A percentile compares a stretch with the other conserved stretches of the same genome.
These are phyloP conservation scores for Metschnikowia picachoensis DNA, from an alignment of 805 yeast species.

Conservation along the genomic window DNA sequence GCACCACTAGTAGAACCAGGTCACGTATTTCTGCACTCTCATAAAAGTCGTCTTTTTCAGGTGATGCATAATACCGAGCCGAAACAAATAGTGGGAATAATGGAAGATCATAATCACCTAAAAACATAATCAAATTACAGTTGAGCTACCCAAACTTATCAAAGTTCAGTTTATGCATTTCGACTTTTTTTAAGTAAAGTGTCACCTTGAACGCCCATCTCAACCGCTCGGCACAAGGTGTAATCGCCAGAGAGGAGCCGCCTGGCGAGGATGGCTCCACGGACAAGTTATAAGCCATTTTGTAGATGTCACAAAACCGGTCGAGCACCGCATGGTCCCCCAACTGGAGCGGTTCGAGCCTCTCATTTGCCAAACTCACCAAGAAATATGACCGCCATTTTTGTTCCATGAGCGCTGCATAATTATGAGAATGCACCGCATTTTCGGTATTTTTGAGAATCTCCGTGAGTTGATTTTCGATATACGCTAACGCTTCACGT, in stretches of 20 bases:
- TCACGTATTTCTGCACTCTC: too few relatives aligned
- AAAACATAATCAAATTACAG: too few relatives aligned
- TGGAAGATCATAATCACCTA: too few relatives aligned
- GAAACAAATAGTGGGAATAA: too few relatives aligned
- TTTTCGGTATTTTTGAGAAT: not conserved
- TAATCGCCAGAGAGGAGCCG: not conserved
- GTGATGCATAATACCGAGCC: too few relatives aligned
- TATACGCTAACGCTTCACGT: not conserved
- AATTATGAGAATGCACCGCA: not conserved
- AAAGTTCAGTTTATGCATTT: too few relatives aligned
- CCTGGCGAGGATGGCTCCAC: too few relatives aligned
- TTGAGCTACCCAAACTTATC: too few relatives aligned
- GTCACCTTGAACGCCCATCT: not conserved
- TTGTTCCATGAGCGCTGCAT: constrained; percentile 2
- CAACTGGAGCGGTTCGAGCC: not conserved
- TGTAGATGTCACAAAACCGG: not conserved
- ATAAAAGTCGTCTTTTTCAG: too few relatives aligned
- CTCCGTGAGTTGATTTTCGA: not conserved
- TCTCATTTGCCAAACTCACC: constrained; percentile 1
- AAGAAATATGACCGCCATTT: constrained; percentile 2
- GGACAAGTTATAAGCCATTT: not conserved
- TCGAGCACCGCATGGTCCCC: constrained; percentile 1
- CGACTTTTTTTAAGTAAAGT: not conserved
- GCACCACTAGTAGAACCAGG: too few relatives aligned
- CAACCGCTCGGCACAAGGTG: not conserved